These are phyloP conservation scores for Marasmius fiardii DNA, from an alignment of 1,284 basidiomycete genomes.

Conservation along the genomic window DNA sequence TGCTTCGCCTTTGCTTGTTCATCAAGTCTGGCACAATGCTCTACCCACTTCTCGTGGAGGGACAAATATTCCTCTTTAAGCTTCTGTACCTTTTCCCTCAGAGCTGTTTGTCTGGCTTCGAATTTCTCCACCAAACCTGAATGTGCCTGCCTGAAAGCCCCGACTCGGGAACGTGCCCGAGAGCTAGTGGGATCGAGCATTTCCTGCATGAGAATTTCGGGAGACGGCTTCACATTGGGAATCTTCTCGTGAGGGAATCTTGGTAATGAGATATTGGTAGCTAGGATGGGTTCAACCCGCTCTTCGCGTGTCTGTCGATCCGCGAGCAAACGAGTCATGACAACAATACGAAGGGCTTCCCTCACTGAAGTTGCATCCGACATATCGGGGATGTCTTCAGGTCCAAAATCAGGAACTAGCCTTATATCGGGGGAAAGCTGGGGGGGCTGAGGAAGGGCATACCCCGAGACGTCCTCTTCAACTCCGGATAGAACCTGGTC, in stretches of 20 bases:
- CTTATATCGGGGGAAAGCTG: background rate
- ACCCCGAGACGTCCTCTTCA: background rate
- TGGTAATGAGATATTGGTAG: slow-evolving; percentile 51
- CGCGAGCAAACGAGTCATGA: slow-evolving; percentile 54
- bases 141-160: slow-evolving; percentile 37
- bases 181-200: slow-evolving; percentile 31
- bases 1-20: slow-evolving; percentile 27
- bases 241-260: slow-evolving; percentile 24
- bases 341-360: slow-evolving; percentile 59
- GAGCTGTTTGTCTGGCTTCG: slow-evolving; percentile 43
- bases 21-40: slow-evolving; percentile 69
- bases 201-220: slow-evolving; percentile 45
- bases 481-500: background rate
- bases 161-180: slow-evolving; percentile 30
- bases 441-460: background rate
- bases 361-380: slow-evolving; percentile 41
- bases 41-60: slow-evolving; percentile 69
- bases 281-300: slow-evolving; percentile 57
- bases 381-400: slow-evolving; percentile 33
- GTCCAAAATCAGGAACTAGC: slow-evolving; percentile 10
- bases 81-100: slow-evolving; percentile 51
- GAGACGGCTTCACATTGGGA: slow-evolving; percentile 27
- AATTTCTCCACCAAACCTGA: slow-evolving; percentile 53
- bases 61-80: slow-evolving; percentile 67
- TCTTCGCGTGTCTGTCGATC: slow-evolving; percentile 61